Base-by-base conservation (phyloP, 73 alveolate genomes). In the Tetrahymena malaccensis region DNA sequence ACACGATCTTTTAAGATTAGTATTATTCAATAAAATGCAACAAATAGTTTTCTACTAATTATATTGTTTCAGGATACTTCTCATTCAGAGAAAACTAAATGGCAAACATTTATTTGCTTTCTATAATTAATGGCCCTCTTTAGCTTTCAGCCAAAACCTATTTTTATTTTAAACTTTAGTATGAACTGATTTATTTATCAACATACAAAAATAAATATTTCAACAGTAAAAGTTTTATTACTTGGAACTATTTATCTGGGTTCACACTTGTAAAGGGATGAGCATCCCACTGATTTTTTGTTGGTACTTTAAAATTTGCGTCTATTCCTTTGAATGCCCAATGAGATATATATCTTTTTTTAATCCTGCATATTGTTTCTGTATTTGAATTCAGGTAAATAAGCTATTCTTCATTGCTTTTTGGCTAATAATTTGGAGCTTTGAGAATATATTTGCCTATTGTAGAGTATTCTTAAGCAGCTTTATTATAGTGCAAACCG, bases 281-380 rank as follows among this genome's bases (percentile, higher is more conserved):
- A 4, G 99, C 99, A 96, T 98, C 99, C 99, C 99, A 98, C 35
- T 97, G 94, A 94, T 97, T 98, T 38, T 97, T 96, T 44, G 95
- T 96, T 43, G 97, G 97, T 35, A 95, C 99, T 70, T 97, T 96
- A 93, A 98, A 98, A 93, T 98, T 98, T 56, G 55, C 43, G 16
- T 98, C 98, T 84, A 98, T 33, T 70, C 57, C 95, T 85, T 83
- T 84, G 44, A 94, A 84, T 31, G 93, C 84, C 50, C 70, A 94
- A 85, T 94, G 96, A 84, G 93, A 94, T 56, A 94, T 94, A 37
- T 38, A 84, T 85, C 85, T 94, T 55, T 94, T 94, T 34, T 94
- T 70, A 12, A 70, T 11, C 11, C 37, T 70, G 8, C 89, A 70
- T 35, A 94, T 84, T 21, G 84, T 56, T 85, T 94, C 96, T 34